Evolutionary conservation across 1,284 basidiomycete genomes (phyloP).

Genomic region (Spongiforma sp.): DNA sequence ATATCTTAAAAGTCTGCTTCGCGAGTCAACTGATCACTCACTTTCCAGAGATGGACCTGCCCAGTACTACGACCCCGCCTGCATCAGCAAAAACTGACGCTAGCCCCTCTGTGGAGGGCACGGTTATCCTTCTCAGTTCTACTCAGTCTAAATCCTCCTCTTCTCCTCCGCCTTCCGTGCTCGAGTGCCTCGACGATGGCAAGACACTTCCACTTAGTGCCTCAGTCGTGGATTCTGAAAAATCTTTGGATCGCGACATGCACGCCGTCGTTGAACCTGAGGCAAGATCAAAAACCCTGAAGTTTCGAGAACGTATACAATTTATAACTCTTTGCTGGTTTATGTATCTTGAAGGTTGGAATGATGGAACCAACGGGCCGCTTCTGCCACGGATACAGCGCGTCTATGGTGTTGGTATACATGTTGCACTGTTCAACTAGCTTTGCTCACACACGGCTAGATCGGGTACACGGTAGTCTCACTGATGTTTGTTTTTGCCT

Average conservation of each 20-base stretch:
- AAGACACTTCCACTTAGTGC: not conserved
- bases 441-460: constrained; percentile 10
- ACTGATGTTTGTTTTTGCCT: constrained; percentile 33
- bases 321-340: constrained; percentile 27
- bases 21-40: not conserved
- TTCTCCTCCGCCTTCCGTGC: constrained; percentile 4
- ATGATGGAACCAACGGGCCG: constrained; percentile 29
- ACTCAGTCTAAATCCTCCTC: constrained; percentile 4
- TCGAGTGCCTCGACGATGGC: not conserved
- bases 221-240: not conserved
- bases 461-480: constrained; percentile 29
- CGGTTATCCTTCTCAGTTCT: constrained; percentile 1
- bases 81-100: not conserved
- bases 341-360: constrained; percentile 30
- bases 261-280: not conserved
- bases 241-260: not conserved
- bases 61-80: not conserved
- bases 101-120: not conserved
- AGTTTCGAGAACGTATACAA: constrained; percentile 26
- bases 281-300: constrained; percentile 9
- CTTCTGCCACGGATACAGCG: constrained; percentile 33
- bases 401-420: constrained; percentile 23
- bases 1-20: constrained; percentile 1
- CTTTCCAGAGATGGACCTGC: constrained; percentile 9
- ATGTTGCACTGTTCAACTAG: too few relatives aligned